Evolutionary conservation across 371 early-diverging fungal species (phyloP).

Genomic region (Syncephalis fuscata): DNA sequence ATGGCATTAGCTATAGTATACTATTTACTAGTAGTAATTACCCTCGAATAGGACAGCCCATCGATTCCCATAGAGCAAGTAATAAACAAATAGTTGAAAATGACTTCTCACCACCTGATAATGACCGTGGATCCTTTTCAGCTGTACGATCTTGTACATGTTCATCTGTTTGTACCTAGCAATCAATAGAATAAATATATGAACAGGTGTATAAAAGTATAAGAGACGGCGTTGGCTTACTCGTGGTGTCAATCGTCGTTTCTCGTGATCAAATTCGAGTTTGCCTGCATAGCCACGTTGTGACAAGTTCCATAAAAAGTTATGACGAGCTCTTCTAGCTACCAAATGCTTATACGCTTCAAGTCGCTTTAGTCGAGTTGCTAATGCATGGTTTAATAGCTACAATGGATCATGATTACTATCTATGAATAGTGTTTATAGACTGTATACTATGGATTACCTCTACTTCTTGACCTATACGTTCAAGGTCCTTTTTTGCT

Average conservation of each 20-base stretch:
- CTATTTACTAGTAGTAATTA: constrained; percentile 9
- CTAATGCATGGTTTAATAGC: constrained; percentile 28
- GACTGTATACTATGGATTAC: too few relatives aligned
- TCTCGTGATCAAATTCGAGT: constrained; percentile 65
- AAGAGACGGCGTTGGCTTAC: constrained; percentile 17
- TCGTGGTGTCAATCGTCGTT: constrained; percentile 44
- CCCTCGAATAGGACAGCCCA: constrained; percentile 89
- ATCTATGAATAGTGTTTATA: too few relatives aligned
- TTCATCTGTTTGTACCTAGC: constrained; percentile 20
- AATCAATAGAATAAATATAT: not conserved
- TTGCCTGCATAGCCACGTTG: constrained; percentile 80
- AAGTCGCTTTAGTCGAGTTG: constrained; percentile 43
- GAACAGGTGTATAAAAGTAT: not conserved
- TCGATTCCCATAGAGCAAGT: constrained; percentile 91
- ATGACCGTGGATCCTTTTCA: constrained; percentile 74
- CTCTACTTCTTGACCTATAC: constrained; percentile 10
- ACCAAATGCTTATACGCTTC: constrained; percentile 49
- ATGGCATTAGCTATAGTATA: not conserved
- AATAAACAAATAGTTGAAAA: constrained; percentile 95
- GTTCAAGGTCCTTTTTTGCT: constrained; percentile 23
- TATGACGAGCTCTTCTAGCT: constrained; percentile 43
- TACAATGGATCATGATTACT: constrained; percentile 1
- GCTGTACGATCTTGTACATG: constrained; percentile 11
- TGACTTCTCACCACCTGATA: constrained; percentile 99
- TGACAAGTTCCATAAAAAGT: constrained; percentile 54